Evolutionary conservation across 257 asterid genomes (phyloP), one percentile per base, ranked within the genome.

Genomic region (Misopates orontium): DNA sequence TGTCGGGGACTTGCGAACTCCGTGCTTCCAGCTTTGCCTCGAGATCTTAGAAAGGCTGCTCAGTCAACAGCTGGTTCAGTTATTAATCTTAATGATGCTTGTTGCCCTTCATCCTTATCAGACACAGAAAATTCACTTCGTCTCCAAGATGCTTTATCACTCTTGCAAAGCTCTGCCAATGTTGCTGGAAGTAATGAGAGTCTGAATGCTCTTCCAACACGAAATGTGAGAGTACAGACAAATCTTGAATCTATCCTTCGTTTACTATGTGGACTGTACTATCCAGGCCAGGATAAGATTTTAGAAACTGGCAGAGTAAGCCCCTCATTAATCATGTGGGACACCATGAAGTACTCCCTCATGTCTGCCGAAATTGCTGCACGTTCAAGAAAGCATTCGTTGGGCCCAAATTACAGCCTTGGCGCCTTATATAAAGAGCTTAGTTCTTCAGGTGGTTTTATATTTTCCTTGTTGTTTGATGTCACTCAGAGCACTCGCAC

Each of bases 1-100:
- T 94, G 99, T 67, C 88, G 99, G 28, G 96, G 97, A 55, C 90
- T 94, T 74, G 92, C 99, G 50, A 90, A 94, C 67, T 85, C 93
- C 16, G 88, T 86, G 58, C 82, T 94, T 71, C 94, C 98, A 57
- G 80, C 80, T 63, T 68, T 80, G 63, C 82, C 89, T 73, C 82
- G 75, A 67, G 82, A 77, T 73, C 74, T 59, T 44, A 73, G 71
- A 67, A 77, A 64, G 79, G 66, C 66, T 49, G 67, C 72, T 65
- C 75, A 48, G 65, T 73, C 76, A 4, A 72, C 78, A 41, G 62
- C 70, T 71, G 31, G 50, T 52, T 66, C 86, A 62, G 71, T 4
- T 36, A 9, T 36, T 36, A 36, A 36, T 36, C 8, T 36, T 5
- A 36, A 64, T 66, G 81, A 70, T 69, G 67, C 70, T 44, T 67